Evolutionary conservation across 2,329 filamentous ascomycete genomes (phyloP), one percentile per base, ranked within the genome.

Genomic region (Pyrenophora graminea): DNA sequence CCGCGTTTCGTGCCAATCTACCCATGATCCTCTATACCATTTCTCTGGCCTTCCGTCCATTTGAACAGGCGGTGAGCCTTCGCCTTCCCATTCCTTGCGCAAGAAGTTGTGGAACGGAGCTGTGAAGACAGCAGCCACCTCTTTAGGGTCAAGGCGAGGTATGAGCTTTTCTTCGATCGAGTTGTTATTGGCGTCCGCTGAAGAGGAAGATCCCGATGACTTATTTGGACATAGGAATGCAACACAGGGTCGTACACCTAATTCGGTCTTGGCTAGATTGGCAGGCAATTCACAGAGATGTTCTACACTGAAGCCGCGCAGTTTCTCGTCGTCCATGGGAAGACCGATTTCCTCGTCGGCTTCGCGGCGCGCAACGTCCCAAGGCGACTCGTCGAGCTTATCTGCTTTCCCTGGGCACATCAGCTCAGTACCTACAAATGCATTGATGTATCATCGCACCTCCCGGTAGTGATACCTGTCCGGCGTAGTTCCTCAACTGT

Each of bases 291-390:
- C 84, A 76, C 91, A 95, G 37, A 97, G 84, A 67, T 94, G 88
- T 74, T 97, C 92, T 61, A 97, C 87, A 47, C 81, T 80, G 75
- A 96, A 97, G 1, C 90, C 90, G 10, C 79, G 76, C 25, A 96
- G 81, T 53, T 83, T 83, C 50, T 71, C 64, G 67, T 91, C 85
- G 61, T 85, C 80, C 66, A 87, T 80, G 1, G 93, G 90, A 2
- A 97, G 84, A 1, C 93, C 93, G 59, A 97, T 96, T 72, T 97
- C 93, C 72, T 97, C 93, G 71, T 83, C 89, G 1, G 93, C 92
- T 79, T 97, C 93, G 58, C 93, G 85, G 18, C 93, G 85, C 7
- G 93, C 91, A 44, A 92, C 95, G 67, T 92, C 83, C 73, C 90
- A 90, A 75, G 79, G 76, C 1, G 79, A 81, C 69, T 87, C 85